Conservation (phyloP, 2,329 filamentous ascomycete genomes). For the Ophiostoma angusticollis region DNA sequence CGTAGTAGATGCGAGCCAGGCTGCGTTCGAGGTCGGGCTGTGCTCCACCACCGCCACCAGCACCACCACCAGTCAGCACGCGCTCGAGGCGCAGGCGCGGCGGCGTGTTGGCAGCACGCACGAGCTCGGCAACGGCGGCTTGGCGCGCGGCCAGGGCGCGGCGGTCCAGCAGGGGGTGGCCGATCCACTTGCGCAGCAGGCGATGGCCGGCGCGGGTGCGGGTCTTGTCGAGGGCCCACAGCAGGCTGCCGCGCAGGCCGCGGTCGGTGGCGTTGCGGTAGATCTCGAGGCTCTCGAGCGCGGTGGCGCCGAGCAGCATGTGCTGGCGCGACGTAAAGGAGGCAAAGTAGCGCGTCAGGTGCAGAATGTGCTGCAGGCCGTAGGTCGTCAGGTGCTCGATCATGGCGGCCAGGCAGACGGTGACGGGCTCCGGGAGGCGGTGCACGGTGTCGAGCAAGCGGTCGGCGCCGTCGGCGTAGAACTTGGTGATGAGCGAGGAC, state of each 20-base stretch:
- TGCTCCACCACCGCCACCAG: conserved; percentile 34
- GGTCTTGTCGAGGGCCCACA: conserved; percentile 92
- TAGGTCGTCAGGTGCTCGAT: conserved; percentile 88
- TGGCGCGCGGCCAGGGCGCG: conserved; percentile 63
- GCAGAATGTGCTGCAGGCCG: conserved; percentile 86
- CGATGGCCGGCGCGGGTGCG: conserved; percentile 80
- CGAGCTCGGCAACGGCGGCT: conserved; percentile 74
- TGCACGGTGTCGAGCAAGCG: conserved; percentile 76
- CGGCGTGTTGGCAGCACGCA: conserved; percentile 50
- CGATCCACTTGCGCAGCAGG: conserved; percentile 87
- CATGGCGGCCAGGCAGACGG: conserved; percentile 89
- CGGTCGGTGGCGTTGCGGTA: conserved; percentile 92
- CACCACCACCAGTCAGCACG: conserved; percentile 35
- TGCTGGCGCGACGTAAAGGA: conserved; percentile 88
- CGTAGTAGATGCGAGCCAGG: conserved; percentile 91
- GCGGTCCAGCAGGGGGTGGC: conserved; percentile 72
- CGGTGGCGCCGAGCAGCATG: conserved; percentile 94
- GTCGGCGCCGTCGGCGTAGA: conserved; percentile 64
- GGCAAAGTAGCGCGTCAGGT: conserved; percentile 93
- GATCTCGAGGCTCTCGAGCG: conserved; percentile 83
- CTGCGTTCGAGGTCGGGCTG: conserved; percentile 83
- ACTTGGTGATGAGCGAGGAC: conserved; percentile 79
- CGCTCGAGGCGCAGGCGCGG: conserved; percentile 61
- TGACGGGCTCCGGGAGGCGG: conserved; percentile 71
- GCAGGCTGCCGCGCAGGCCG: conserved; percentile 71